Evolutionary conservation across 352 stramenopile species (phyloP).

Genomic region (Heterotrichella gracilis): DNA sequence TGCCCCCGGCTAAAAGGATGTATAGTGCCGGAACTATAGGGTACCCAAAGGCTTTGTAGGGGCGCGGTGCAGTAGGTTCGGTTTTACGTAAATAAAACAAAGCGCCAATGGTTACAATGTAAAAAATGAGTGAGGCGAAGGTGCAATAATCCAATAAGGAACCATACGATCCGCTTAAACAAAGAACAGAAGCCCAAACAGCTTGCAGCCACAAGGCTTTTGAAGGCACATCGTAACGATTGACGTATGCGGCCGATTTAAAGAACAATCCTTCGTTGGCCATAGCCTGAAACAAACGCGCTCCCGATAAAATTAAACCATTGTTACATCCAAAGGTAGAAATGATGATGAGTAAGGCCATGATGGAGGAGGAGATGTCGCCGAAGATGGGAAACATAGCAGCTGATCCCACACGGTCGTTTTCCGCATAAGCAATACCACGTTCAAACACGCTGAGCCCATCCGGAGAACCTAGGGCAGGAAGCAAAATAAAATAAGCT

Average conservation of each 20-base stretch:
- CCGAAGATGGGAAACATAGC: neutral
- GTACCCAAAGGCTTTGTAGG: conserved; percentile 1
- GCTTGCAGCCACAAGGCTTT: neutral
- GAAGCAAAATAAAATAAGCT: neutral
- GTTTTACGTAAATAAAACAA: neutral
- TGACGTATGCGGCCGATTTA: neutral
- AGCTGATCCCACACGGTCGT: neutral
- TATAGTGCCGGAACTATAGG: neutral
- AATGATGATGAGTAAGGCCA: neutral
- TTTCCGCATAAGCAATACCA: neutral
- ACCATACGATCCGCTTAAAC: neutral
- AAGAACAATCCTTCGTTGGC: neutral
- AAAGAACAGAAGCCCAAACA: neutral
- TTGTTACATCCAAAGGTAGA: neutral
- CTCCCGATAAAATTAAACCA: neutral
- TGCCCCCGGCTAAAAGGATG: neutral
- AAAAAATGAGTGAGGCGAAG: neutral
- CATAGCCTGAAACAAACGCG: neutral
- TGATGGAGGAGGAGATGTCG: neutral
- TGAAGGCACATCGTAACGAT: neutral
- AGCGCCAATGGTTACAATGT: neutral
- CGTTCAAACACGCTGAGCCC: neutral
- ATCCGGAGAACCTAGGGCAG: neutral
- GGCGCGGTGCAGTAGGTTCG: neutral
- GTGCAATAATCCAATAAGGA: neutral